Evolutionary conservation across 1,284 basidiomycete species (phyloP), one percentile per base, ranked within the genome.

Genomic region (Ceratobasidium sp.): DNA sequence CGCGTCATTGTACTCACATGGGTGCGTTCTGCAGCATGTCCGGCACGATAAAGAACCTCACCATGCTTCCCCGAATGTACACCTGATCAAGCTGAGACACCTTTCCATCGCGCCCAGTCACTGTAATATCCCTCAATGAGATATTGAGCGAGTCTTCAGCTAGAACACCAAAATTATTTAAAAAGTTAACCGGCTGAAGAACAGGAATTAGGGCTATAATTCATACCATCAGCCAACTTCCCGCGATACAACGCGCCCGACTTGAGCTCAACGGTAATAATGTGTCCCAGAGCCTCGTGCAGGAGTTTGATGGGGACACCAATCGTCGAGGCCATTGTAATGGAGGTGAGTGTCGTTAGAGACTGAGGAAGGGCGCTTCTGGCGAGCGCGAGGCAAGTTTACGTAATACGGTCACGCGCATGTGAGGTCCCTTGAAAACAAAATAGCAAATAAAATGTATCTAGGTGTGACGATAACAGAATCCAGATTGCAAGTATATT

Each of bases 11-110:
- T 26, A 89, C 94, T 86, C 84, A 97, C 98, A 99, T 99, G 26
- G 98, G 98, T 38, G 98, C 98, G 85, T 99, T 98, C 84, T 98
- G 95, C 81, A 99, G 89, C 94, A 99, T 98, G 86, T 99, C 98
- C 67, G 98, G 98, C 38, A 99, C 98, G 84, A 99, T 98, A 88
- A 99, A 97, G 89, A 99, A 99, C 82, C 96, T 91, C 83, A 97
- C 88, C 95, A 99, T 98, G 85, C 95, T 97, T 81, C 98, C 98
- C 81, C 98, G 90, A 82, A 99, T 99, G 86, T 99, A 99, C 57
- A 99, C 97, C 86, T 98, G 97, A 88, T 99, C 97, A 76, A 99
- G 89, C 85, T 99, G 98, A n/a, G 97, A 97, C 59, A 99, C 96
- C 83, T 98, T 95, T 65, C 98, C 98, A 88, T 99, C 98, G 78